phyloP scores from a whole-genome alignment of 2,329 filamentous ascomycete genomes.

The Ophiosphaerella narmari region DNA sequence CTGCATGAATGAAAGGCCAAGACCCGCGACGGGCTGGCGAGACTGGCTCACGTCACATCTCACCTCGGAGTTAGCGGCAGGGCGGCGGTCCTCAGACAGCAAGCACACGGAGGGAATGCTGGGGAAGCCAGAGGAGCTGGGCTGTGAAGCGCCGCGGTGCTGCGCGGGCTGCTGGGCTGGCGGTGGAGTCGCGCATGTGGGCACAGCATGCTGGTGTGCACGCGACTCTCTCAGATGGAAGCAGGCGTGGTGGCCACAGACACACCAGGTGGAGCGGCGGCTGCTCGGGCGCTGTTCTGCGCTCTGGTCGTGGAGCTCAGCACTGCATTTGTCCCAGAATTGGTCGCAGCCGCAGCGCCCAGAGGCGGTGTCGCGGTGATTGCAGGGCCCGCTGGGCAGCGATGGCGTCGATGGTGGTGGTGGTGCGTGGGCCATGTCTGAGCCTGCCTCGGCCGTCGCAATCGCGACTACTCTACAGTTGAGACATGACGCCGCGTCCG shows the following conservation, averaged over 20 bases:
- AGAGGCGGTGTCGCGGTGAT: conserved; percentile 54
- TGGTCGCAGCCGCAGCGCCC: conserved; percentile 59
- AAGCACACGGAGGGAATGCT: conserved; percentile 45
- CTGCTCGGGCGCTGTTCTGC: conserved; percentile 27
- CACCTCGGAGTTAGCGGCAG: conserved; percentile 27
- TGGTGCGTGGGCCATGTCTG: conserved; percentile 25
- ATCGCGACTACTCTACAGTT: conserved; percentile 30
- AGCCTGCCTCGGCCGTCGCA: conserved; percentile 43
- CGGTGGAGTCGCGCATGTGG: conserved; percentile 14
- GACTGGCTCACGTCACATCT: conserved; percentile 27
- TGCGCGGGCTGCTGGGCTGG: conserved; percentile 18
- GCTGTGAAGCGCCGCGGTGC: conserved; percentile 26
- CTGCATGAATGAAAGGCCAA: conserved; percentile 42
- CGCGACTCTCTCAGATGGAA: conserved; percentile 51
- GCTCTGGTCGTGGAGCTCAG: conserved; percentile 38
- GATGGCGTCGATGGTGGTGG: conserved; percentile 32
- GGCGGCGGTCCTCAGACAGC: conserved; percentile 40
- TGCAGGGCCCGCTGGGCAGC: conserved; percentile 59
- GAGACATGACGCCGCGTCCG: conserved; percentile 27
- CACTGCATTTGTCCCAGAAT: conserved; percentile 53
- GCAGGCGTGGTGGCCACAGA: conserved; percentile 63
- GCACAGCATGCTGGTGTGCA: conserved; percentile 16
- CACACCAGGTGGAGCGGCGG: conserved; percentile 52
- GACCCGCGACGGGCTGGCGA: conserved; percentile 30
- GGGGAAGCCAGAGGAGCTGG: conserved; percentile 40